Base-by-base conservation (phyloP, 2,329 filamentous ascomycete species). In the Nemania diffusa region DNA sequence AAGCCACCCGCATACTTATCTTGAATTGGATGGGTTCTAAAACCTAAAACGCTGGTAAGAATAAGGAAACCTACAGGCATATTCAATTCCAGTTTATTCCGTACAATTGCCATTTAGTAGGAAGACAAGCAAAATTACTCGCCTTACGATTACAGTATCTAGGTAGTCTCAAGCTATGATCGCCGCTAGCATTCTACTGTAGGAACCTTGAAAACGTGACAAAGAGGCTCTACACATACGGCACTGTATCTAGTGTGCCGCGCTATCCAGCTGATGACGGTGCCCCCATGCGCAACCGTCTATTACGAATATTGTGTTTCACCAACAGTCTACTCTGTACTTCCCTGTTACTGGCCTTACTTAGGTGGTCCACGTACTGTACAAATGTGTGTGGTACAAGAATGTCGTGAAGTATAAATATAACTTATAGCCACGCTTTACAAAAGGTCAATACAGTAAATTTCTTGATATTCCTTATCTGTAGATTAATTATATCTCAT, bases 111-210 rank as follows among this genome's bases (percentile, higher is more conserved):
- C 29, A 32, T 32, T 32, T 32, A 9, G 5, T 32, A 5, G 29
- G 5, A 32, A 32, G 9, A 32, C 5, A 32, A 32, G 29, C 29
- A 32, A 27, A 27, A 50, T 32, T 32, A 11, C 34, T 34, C 37
- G 46, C 58, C 48, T 61, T 40, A 60, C 46, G 50, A 52, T 40
- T 52, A 42, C 32, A 53, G 34, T 24, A 40, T 50, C 27, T 40
- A 40, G 55, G 13, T 27, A 5, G 6, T 50, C 27, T 34, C 32
- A 63, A 66, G 53, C 53, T 66, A 26, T 11, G 64, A 66, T 66
- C 64, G 48, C 46, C 64, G 15, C n/a, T 9, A 52, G 37, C 57
- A 51, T 34, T n/a, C n/a, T 40, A 26, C 15, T 26, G 3, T 44
- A 46, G 9, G 34, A 46, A 48, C 11, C 26, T 52, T 17, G 22